phyloP scores from a whole-genome alignment of 1,139 yeast species.

The Blastobotrys indianensis region DNA sequence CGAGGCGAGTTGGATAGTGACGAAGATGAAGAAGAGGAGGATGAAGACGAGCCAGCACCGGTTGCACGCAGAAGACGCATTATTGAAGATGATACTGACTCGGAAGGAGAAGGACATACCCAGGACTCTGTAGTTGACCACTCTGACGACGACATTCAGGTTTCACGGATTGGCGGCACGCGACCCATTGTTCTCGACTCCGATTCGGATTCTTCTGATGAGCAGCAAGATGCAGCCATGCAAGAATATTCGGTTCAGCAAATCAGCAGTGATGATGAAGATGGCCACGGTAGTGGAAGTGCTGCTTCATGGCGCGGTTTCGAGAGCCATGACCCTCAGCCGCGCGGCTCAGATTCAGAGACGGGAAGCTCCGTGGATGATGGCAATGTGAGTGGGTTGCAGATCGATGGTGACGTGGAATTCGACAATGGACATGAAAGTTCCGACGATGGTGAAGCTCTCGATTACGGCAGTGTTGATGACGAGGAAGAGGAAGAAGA shows the following conservation, averaged over 20 bases:
- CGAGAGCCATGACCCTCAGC: neutral
- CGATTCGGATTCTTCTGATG: no score
- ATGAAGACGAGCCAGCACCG: conserved; percentile 1
- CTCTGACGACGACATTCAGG: conserved; percentile 1
- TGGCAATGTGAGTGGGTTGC: no score
- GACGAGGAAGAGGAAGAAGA: conserved; percentile 3
- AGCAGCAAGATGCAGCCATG: no score
- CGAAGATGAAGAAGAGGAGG: conserved; percentile 9
- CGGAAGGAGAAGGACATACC: conserved; percentile 3
- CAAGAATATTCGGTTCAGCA: neutral
- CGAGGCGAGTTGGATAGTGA: conserved; percentile 10
- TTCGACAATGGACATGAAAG: neutral
- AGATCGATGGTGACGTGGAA: neutral
- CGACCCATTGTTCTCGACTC: no score
- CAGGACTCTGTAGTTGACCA: no score
- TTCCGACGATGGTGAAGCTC: neutral
- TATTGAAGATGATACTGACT: neutral
- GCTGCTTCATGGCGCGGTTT: neutral
- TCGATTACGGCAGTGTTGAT: neutral
- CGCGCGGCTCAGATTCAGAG: no score
- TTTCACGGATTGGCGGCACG: neutral
- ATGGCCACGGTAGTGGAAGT: neutral
- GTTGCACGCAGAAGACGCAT: neutral
- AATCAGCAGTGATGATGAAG: neutral
- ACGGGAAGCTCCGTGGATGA: no score